Evolutionary conservation across 2,329 filamentous ascomycete species (phyloP), one percentile per base, ranked within the genome.

Genomic region (Plectosphaerella sp.): DNA sequence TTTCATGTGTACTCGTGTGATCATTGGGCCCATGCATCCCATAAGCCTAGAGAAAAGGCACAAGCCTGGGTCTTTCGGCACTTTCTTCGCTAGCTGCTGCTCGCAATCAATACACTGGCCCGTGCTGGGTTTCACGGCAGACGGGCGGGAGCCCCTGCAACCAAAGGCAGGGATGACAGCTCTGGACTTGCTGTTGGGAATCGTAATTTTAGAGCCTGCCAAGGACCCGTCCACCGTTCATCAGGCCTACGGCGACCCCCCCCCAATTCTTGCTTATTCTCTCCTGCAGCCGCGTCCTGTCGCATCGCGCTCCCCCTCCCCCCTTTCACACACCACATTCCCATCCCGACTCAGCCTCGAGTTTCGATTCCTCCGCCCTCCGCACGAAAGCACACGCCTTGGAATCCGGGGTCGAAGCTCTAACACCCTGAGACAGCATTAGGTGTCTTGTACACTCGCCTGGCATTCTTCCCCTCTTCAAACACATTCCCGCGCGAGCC

Each of bases 151-250:
- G 37, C 37, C 37, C 14, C 16, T 39, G 41, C n/a, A 16, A 18
- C 16, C 8, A 20, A 22, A 18, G 18, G 41, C 41, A 43, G 41
- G 41, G 41, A 43, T 43, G 41, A 33, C 41, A 43, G 41, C 41
- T 43, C 16, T 20, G 41, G n/a, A 20, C 16, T 12, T 16, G 11
- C 16, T 18, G 41, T 16, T 43, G 18, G 41, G 28, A 33, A 33
- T 11, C 45, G 15, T 39, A 48, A 41, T 48, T 48, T 48, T 48
- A 48, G 47, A 48, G 47, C 47, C 35, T 18, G 47, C 47, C 36
- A 48, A 48, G 47, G 7, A 33, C 28, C 28, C 28, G 28, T 43
- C 41, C 41, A n/a, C 41, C 18, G 16, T 41, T 41, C 41, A 10
- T 20, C n/a, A 18, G 41, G 41, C 41, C 41, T 43, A 18, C 18